Percentiles rank a stretch among this genome's conserved stretches.
These are phyloP conservation scores for Plectosphaerella plurivora DNA, from an alignment of 2,329 filamentous ascomycete species.

Conservation along the genomic window DNA sequence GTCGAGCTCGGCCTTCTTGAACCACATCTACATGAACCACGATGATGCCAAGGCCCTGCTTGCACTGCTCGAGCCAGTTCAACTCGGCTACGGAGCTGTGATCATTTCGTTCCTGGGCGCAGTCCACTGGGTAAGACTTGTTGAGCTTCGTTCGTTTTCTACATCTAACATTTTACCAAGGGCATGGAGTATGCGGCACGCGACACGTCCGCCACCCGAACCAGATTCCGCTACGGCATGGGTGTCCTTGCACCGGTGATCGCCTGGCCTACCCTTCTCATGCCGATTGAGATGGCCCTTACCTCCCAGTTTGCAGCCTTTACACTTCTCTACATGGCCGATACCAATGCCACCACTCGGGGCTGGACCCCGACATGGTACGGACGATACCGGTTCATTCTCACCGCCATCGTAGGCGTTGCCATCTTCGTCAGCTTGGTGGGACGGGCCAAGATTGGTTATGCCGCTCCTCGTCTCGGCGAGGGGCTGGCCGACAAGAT, in stretches of 20 bases:
- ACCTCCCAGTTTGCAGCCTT: slow-evolving; percentile 85
- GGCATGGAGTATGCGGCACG: slow-evolving; percentile 78
- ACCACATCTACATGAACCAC: slow-evolving; percentile 62
- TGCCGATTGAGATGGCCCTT: slow-evolving; percentile 80
- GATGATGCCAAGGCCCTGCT: slow-evolving; percentile 70
- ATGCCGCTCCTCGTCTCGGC: slow-evolving; percentile 26
- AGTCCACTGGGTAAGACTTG: slow-evolving; percentile 69
- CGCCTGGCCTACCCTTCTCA: slow-evolving; percentile 84
- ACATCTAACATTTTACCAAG: slow-evolving; percentile 15
- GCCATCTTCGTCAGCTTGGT: slow-evolving; percentile 78
- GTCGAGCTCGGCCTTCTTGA: slow-evolving; percentile 57
- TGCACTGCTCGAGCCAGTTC: slow-evolving; percentile 75
- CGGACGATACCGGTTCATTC: slow-evolving; percentile 80
- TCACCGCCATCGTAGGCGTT: slow-evolving; percentile 83
- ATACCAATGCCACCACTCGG: slow-evolving; percentile 64
- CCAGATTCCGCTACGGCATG: slow-evolving; percentile 77
- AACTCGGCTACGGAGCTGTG: slow-evolving; percentile 86
- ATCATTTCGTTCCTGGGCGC: slow-evolving; percentile 93
- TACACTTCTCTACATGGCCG: slow-evolving; percentile 79
- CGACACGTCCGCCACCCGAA: slow-evolving; percentile 55
- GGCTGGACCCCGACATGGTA: slow-evolving; percentile 89
- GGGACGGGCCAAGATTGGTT: slow-evolving; percentile 71
- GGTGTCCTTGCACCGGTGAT: slow-evolving; percentile 75
- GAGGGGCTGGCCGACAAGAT: slow-evolving; percentile 33
- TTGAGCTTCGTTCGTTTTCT: neutral